Percentiles rank a stretch among this genome's conserved stretches.
phyloP scores from a whole-genome alignment of 371 early-diverging fungal genomes.

The Conidiobolus incongruus region DNA sequence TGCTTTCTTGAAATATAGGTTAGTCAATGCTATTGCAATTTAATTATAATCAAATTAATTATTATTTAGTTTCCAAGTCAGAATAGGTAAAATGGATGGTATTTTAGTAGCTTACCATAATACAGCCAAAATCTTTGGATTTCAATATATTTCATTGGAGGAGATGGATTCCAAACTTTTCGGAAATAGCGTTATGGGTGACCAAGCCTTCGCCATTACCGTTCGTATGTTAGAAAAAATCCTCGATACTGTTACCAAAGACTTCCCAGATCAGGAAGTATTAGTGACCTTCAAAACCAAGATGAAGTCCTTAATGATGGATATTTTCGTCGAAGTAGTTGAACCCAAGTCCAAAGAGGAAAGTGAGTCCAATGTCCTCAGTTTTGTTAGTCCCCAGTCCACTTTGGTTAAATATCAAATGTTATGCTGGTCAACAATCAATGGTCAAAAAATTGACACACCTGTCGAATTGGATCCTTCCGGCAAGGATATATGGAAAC shows the following conservation, averaged over 20 bases:
- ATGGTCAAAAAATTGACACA: constrained; percentile 6
- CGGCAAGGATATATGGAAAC: constrained; percentile 8
- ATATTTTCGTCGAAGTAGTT: constrained; percentile 15
- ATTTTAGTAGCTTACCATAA: constrained; percentile 88
- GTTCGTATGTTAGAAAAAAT: constrained; percentile 33
- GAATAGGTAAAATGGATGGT: constrained; percentile 94
- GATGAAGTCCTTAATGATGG: constrained; percentile 1
- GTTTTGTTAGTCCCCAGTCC: constrained; percentile 6
- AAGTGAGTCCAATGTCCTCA: not conserved
- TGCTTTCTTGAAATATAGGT: constrained; percentile 69
- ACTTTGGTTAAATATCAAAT: constrained; percentile 9
- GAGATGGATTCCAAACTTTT: constrained; percentile 74
- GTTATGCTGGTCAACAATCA: constrained; percentile 8
- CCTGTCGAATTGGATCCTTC: constrained; percentile 5
- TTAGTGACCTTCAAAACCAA: constrained; percentile 16
- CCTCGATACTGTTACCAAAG: constrained; percentile 29
- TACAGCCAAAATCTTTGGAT: constrained; percentile 75
- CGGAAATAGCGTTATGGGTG: constrained; percentile 47
- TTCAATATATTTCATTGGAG: constrained; percentile 71
- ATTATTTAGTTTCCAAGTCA: constrained; percentile 49
- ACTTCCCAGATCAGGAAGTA: constrained; percentile 25
- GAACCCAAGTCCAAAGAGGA: not conserved
- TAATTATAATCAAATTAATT: not conserved
- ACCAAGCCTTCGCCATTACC: constrained; percentile 36
- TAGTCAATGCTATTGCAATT: not conserved